These are phyloP conservation scores for Podaxis pistillaris DNA, from an alignment of 768 basidiomycete species.

Conservation along the genomic window DNA sequence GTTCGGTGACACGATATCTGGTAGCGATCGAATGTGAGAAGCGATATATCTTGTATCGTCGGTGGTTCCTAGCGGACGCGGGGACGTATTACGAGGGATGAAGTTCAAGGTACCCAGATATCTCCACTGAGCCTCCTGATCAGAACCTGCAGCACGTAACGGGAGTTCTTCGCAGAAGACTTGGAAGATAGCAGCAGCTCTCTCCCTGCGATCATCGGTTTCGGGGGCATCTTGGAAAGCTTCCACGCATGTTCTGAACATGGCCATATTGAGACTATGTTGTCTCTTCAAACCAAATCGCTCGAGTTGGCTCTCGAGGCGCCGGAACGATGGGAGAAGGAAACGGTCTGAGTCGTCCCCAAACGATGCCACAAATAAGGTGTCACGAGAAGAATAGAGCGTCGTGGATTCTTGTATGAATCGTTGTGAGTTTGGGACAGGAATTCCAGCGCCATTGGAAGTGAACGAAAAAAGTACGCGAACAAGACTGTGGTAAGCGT, in stretches of 20 bases:
- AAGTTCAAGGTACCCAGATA: slow-evolving; percentile 35
- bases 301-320: slow-evolving; percentile 27
- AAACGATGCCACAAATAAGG: slow-evolving; percentile 36
- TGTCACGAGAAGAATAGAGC: slow-evolving; percentile 32
- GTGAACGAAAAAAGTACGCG: neutral
- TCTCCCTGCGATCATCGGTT: slow-evolving; percentile 16
- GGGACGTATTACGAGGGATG: slow-evolving; percentile 31
- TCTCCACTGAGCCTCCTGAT: slow-evolving; percentile 25
- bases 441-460: slow-evolving; percentile 13
- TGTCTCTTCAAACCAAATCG: slow-evolving; percentile 30
- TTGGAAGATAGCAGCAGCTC: slow-evolving; percentile 32
- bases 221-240: slow-evolving; percentile 27
- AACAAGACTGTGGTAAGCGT: slow-evolving; percentile 10
- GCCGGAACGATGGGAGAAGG: slow-evolving; percentile 26
- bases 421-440: slow-evolving; percentile 31
- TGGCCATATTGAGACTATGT: slow-evolving; percentile 26
- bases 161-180: slow-evolving; percentile 35
- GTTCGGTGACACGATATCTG: slow-evolving; percentile 18
- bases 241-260: slow-evolving; percentile 35
- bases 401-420: slow-evolving; percentile 24
- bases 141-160: slow-evolving; percentile 19
- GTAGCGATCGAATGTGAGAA: neutral
- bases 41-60: slow-evolving; percentile 8
- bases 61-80: slow-evolving; percentile 16
- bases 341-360: slow-evolving; percentile 28